A percentile compares a stretch with the other conserved stretches of the same genome.
phyloP scores from a whole-genome alignment of 257 asterid species.

The Dorcoceras hygrometricum region DNA sequence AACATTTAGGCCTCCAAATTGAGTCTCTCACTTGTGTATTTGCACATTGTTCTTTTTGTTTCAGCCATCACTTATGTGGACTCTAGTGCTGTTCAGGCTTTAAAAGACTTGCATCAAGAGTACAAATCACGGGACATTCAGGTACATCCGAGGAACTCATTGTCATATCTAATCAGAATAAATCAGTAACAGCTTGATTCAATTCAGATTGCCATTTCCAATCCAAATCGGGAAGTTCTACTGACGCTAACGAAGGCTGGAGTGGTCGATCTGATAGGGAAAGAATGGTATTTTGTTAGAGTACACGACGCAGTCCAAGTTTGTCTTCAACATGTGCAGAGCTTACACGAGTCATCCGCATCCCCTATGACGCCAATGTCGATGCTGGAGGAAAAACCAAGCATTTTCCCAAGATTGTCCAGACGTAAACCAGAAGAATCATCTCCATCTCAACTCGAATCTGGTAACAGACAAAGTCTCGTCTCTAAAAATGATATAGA shows the following conservation, averaged over 20 bases:
- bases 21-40: constrained; percentile 4
- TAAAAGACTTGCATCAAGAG: constrained; percentile 82
- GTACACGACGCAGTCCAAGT: constrained; percentile 95
- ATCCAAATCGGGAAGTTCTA: constrained; percentile 80
- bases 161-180: neutral
- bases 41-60: constrained; percentile 23
- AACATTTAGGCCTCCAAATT: neutral
- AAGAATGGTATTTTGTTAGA: constrained; percentile 89
- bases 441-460: constrained; percentile 55
- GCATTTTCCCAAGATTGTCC: constrained; percentile 44
- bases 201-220: constrained; percentile 81
- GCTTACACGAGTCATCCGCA: constrained; percentile 29
- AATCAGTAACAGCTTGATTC: neutral
- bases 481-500: constrained; percentile 29
- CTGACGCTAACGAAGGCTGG: constrained; percentile 69
- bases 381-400: constrained; percentile 37
- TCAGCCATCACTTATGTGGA: constrained; percentile 92
- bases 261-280: constrained; percentile 72
- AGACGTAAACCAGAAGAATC: constrained; percentile 51
- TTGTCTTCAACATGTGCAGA: constrained; percentile 71
- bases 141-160: constrained; percentile 37
- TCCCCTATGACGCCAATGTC: constrained; percentile 38
- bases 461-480: constrained; percentile 39
- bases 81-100: constrained; percentile 92
- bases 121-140: constrained; percentile 84